Conservation (phyloP, 345 rosid species). For the Brassica rapa region DNA sequence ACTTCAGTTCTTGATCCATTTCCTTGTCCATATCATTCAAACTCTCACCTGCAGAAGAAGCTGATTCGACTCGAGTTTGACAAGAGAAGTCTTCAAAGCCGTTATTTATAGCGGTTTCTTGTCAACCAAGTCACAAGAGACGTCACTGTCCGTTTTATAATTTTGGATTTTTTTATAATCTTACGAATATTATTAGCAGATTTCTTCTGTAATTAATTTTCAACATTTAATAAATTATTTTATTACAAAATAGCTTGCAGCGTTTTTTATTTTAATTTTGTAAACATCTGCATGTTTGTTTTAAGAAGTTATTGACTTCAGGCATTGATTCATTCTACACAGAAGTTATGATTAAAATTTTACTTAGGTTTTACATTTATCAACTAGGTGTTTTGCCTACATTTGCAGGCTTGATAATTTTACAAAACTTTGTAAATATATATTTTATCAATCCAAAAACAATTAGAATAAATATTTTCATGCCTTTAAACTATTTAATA, state of each 20-base stretch:
- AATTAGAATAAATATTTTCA: no score
- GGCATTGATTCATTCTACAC: constrained; percentile 1
- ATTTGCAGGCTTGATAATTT: no score
- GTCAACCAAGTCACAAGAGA: background rate
- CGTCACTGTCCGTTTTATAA: background rate
- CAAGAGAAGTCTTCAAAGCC: constrained; percentile 3
- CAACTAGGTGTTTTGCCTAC: no score
- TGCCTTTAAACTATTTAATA: no score
- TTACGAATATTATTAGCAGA: background rate
- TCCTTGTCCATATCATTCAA: constrained; percentile 34
- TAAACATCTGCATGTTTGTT: background rate
- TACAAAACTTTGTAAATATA: no score
- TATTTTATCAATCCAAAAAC: no score
- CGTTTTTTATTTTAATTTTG: background rate
- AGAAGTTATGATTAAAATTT: background rate
- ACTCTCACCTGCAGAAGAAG: background rate
- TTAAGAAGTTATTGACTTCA: background rate
- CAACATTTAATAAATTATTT: background rate
- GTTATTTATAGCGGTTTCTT: constrained; percentile 24
- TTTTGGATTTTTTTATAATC: background rate
- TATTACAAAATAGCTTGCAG: background rate
- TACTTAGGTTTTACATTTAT: background rate
- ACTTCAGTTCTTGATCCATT: constrained; percentile 49
- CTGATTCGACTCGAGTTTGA: constrained; percentile 5
- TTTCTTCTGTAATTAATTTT: background rate